Percentiles rank a stretch among this genome's conserved stretches.
Conservation (phyloP, 2,329 filamentous ascomycete genomes). For the Zarea fungicola region DNA sequence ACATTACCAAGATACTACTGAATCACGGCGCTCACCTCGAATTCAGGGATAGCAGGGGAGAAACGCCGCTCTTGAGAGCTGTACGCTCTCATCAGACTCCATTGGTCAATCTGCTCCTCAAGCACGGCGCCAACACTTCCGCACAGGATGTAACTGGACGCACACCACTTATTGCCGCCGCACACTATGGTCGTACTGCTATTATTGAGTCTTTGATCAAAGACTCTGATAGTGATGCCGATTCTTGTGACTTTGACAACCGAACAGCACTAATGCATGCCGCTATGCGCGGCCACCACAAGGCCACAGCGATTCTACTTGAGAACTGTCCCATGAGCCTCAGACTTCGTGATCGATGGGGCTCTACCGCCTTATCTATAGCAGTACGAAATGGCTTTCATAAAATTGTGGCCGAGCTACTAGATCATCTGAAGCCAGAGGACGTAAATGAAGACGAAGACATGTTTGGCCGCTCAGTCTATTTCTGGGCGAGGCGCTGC, state of each 20-base stretch:
- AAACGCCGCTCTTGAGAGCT: constrained; percentile 10
- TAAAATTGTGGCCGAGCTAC: neutral
- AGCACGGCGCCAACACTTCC: neutral
- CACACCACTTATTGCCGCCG: constrained; percentile 1
- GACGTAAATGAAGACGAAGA: constrained; percentile 1
- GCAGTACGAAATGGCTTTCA: constrained; percentile 4
- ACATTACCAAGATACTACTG: neutral
- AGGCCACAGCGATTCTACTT: neutral
- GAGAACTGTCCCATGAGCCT: constrained; percentile 1
- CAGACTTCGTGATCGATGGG: neutral
- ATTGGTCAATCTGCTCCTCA: constrained; percentile 1
- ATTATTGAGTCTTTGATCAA: neutral
- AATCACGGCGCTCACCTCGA: constrained; percentile 1
- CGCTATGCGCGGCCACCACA: constrained; percentile 1
- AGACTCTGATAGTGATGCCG: neutral
- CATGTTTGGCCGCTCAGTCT: neutral
- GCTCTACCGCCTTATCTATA: constrained; percentile 8
- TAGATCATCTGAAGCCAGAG: neutral
- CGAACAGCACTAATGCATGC: constrained; percentile 8
- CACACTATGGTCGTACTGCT: neutral
- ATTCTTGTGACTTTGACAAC: neutral
- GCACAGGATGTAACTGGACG: neutral
- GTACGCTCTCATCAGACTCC: neutral
- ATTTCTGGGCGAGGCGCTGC: constrained; percentile 6
- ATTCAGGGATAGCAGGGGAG: neutral